Percentiles rank a stretch among this genome's conserved stretches.
Conservation (phyloP, 345 rosid species). For the Litchi chinensis region DNA sequence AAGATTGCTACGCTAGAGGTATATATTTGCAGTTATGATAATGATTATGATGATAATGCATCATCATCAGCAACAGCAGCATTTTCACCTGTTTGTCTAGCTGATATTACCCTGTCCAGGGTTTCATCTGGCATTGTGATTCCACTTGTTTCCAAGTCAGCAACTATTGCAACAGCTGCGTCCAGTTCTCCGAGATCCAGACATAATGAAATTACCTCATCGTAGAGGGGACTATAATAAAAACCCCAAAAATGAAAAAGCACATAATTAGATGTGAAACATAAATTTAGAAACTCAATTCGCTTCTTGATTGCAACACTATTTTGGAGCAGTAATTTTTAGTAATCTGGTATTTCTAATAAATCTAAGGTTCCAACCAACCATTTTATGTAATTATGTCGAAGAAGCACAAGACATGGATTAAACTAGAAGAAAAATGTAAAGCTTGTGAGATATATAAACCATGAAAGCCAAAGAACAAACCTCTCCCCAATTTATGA, state of each 20-base stretch:
- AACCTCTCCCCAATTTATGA: conserved; percentile 2
- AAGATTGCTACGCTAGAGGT: background rate
- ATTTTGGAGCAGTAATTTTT: background rate
- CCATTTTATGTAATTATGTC: background rate
- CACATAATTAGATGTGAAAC: conserved; percentile 11
- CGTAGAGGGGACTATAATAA: conserved; percentile 72
- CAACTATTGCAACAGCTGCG: conserved; percentile 87
- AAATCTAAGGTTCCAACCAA: background rate
- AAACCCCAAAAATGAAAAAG: conserved; percentile 1
- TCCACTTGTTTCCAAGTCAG: conserved; percentile 83
- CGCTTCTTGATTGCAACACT: background rate
- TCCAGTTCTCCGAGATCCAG: conserved; percentile 88
- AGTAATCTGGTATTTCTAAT: too few species aligned
- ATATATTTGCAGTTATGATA: conserved; percentile 17
- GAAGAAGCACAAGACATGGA: background rate
- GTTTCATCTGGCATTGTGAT: conserved; percentile 67
- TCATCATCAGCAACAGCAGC: conserved; percentile 16
- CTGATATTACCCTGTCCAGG: conserved; percentile 75
- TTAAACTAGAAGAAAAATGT: background rate
- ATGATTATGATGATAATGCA: background rate
- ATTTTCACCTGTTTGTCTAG: conserved; percentile 53
- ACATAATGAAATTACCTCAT: conserved; percentile 77
- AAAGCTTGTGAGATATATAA: background rate
- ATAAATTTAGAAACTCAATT: background rate
- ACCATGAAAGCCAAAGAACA: background rate